These are phyloP conservation scores for Bretschneidera sinensis DNA, from an alignment of 345 rosid genomes.

Conservation along the genomic window DNA sequence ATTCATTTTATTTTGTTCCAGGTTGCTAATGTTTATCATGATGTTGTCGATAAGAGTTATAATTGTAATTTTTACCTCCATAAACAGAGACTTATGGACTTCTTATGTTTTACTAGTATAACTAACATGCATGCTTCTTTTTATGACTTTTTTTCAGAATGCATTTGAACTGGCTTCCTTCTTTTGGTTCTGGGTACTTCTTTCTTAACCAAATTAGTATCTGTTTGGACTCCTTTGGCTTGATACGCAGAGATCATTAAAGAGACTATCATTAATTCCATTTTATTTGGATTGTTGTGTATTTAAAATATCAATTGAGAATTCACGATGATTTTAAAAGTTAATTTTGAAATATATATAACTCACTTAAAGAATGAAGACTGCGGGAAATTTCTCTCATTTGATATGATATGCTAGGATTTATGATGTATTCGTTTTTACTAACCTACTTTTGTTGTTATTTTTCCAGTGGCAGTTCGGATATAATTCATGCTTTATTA, in stretches of 20 bases:
- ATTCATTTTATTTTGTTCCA: constrained; percentile 94
- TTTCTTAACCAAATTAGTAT: constrained; percentile 19
- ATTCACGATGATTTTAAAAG: neutral
- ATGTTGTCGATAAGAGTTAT: no score
- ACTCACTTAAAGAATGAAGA: no score
- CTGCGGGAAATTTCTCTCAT: no score
- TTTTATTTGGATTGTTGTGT: no score
- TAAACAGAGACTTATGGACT: neutral
- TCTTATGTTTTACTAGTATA: neutral
- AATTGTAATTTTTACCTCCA: neutral
- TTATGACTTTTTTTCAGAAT: constrained; percentile 47
- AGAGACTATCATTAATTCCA: no score
- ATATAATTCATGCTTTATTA: constrained; percentile 82
- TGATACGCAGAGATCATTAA: no score
- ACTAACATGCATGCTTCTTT: constrained; percentile 19
- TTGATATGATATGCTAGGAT: no score
- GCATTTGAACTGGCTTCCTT: constrained; percentile 93
- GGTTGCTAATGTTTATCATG: constrained; percentile 31
- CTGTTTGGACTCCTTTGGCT: neutral
- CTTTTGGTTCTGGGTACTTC: constrained; percentile 93
- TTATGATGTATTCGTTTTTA: neutral
- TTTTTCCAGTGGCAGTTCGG: constrained; percentile 92
- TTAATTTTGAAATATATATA: no score
- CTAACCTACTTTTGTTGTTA: constrained; percentile 14
- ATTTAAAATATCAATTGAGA: neutral